Evolutionary conservation across 345 rosid genomes (phyloP), one percentile per base, ranked within the genome.

Genomic region (Brassica rapa): DNA sequence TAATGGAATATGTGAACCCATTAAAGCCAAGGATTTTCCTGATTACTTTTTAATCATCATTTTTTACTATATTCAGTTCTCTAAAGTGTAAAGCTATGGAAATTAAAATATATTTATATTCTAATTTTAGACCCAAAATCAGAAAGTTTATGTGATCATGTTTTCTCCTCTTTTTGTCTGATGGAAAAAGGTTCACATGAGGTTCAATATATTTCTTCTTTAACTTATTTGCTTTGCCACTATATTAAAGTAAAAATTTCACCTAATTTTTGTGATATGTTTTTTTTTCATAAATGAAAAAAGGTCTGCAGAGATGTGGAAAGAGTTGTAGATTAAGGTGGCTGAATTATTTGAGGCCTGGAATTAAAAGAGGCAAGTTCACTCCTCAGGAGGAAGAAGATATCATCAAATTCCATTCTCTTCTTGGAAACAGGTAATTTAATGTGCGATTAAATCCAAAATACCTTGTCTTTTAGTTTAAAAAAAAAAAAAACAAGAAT

Each of bases 21-120:
- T 35, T 1, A 35, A 35, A 35, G 39, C 39, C 39, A 35, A 37
- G 43, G 9, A 37, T 37, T 37, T 37, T 37, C 11, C 43, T 37
- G 43, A 37, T 37, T 37, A 37, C 30, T 27, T 27, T 27, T 27
- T 27, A 27, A 27, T 27, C 80, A 91, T 7, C 98, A 93, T 83
- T 89, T 94, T 27, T 27, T 27, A 27, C 30, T 27, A 27, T 63
- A 6, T 35, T 41, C 2, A 11, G 3, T 19, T 29, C 51, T 55
- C 67, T 24, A 5, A 65, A 75, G 66, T 25, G 8, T 27, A 29
- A 75, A 75, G 66, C 6, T 68, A 8, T 60, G 15, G 1, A 61
- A 19, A 30, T 24, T 25, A 12, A 16, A 39, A 56, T 6, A 46
- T 30, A 30, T 62, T 4, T 51, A 4, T 27, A 6, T 0, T 33